Evolutionary conservation across 352 stramenopile genomes (phyloP).

Genomic region (Poterioochromonas sp.): DNA sequence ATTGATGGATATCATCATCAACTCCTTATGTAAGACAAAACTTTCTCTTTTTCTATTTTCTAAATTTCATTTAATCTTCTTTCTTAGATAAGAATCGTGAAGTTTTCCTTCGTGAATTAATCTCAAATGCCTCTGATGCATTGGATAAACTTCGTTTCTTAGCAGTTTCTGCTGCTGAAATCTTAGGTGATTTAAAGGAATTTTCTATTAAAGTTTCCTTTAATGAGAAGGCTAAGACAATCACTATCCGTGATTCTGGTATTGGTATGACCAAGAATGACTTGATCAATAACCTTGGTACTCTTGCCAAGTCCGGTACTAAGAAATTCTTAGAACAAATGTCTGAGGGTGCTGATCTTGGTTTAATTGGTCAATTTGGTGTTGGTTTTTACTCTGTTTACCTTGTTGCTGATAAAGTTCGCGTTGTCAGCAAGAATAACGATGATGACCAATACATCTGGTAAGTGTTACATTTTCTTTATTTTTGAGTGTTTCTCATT

Average conservation of each 20-base stretch:
- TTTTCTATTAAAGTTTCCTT: constrained; percentile 92
- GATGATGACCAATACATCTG: constrained; percentile 95
- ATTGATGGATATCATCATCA: constrained; percentile 99
- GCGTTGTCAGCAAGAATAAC: constrained; percentile 93
- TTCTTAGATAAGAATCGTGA: constrained; percentile 88
- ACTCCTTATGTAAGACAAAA: constrained; percentile 75
- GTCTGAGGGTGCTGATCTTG: constrained; percentile 70
- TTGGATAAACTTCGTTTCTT: constrained; percentile 97
- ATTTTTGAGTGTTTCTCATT: not conserved
- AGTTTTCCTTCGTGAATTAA: constrained; percentile 97
- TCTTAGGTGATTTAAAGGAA: constrained; percentile 56
- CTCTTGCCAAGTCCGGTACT: constrained; percentile 94
- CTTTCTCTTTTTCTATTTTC: not conserved
- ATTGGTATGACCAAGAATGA: constrained; percentile 98
- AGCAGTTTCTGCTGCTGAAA: constrained; percentile 50
- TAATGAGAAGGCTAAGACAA: constrained; percentile 73
- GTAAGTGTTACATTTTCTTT: constrained; percentile 39
- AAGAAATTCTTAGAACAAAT: constrained; percentile 96
- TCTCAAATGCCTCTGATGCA: constrained; percentile 96
- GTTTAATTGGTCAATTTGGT: constrained; percentile 97
- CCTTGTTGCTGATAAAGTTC: constrained; percentile 86
- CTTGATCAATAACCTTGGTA: constrained; percentile 89
- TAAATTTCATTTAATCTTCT: constrained; percentile 4
- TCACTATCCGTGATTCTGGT: constrained; percentile 96
- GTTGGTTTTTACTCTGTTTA: constrained; percentile 99